A percentile compares a stretch with the other conserved stretches of the same genome.
These are phyloP conservation scores for Fusarium setosum DNA, from an alignment of 2,329 filamentous ascomycete species.

Conservation along the genomic window DNA sequence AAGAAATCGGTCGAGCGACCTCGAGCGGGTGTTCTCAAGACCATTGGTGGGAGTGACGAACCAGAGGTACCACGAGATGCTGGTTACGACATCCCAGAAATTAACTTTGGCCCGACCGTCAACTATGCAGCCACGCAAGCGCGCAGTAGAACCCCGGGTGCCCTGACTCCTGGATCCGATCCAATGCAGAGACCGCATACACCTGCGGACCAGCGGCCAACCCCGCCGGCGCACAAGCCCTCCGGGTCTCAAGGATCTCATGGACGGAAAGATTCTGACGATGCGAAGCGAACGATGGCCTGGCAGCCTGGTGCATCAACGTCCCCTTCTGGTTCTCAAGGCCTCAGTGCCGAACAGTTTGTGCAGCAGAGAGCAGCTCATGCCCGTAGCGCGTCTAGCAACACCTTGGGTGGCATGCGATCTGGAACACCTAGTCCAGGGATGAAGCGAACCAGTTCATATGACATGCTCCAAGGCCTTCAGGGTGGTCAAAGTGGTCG, in stretches of 20 bases:
- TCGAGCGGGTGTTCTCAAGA: slow-evolving; percentile 83
- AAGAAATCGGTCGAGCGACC: slow-evolving; percentile 68
- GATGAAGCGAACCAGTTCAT: slow-evolving; percentile 53
- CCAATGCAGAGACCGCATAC: slow-evolving; percentile 47
- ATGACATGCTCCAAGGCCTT: slow-evolving; percentile 50
- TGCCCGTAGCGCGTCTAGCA: slow-evolving; percentile 67
- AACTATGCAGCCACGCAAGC: slow-evolving; percentile 64
- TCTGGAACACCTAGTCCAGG: slow-evolving; percentile 44
- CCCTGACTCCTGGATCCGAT: slow-evolving; percentile 12
- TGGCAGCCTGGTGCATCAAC: slow-evolving; percentile 81
- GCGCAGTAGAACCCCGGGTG: slow-evolving; percentile 45
- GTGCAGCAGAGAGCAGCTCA: slow-evolving; percentile 81
- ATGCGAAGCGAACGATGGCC: slow-evolving; percentile 72
- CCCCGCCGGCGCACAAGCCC: slow-evolving; percentile 37
- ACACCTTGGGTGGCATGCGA: slow-evolving; percentile 48
- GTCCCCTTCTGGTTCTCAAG: slow-evolving; percentile 59
- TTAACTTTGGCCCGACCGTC: slow-evolving; percentile 89
- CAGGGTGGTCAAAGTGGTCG: slow-evolving; percentile 28
- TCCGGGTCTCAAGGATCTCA: slow-evolving; percentile 47
- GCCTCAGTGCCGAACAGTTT: slow-evolving; percentile 82
- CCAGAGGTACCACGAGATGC: slow-evolving; percentile 33
- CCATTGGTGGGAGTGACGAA: slow-evolving; percentile 69
- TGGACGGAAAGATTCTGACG: slow-evolving; percentile 60
- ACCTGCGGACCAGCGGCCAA: slow-evolving; percentile 43
- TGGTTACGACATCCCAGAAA: slow-evolving; percentile 71